A percentile compares a stretch with the other conserved stretches of the same genome.
phyloP scores from a whole-genome alignment of 1,139 yeast genomes.

The Blastobotrys capitulatus region DNA sequence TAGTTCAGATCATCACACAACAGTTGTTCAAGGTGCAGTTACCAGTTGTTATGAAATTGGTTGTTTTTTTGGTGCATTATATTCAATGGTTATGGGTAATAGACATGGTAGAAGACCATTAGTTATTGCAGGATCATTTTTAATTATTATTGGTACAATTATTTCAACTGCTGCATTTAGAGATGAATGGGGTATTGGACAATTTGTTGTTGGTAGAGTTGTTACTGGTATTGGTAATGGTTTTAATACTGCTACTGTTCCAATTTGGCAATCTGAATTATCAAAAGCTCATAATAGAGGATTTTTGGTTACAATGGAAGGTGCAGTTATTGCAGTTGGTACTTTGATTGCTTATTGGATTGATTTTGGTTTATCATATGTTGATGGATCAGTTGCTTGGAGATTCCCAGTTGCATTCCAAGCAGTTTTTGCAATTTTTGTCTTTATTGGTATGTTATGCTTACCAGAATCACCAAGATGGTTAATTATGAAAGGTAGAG shows the following conservation, averaged over 20 bases:
- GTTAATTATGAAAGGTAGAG: slow-evolving; percentile 39
- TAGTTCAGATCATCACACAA: slow-evolving; percentile 19
- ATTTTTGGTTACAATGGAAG: slow-evolving; percentile 62
- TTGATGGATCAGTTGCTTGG: slow-evolving; percentile 48
- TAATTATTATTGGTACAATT: slow-evolving; percentile 54
- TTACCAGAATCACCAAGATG: slow-evolving; percentile 50
- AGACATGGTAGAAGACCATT: slow-evolving; percentile 32
- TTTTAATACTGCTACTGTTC: slow-evolving; percentile 72
- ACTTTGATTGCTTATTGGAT: slow-evolving; percentile 72
- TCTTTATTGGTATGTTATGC: slow-evolving; percentile 20
- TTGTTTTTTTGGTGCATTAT: slow-evolving; percentile 66
- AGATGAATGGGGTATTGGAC: slow-evolving; percentile 59
- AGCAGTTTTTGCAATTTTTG: slow-evolving; percentile 27
- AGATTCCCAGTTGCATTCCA: slow-evolving; percentile 39
- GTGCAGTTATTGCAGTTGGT: slow-evolving; percentile 68
- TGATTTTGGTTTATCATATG: slow-evolving; percentile 46
- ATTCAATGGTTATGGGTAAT: slow-evolving; percentile 47
- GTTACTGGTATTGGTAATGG: slow-evolving; percentile 78
- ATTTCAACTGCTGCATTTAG: slow-evolving; percentile 61
- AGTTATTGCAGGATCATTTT: slow-evolving; percentile 46
- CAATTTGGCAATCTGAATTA: slow-evolving; percentile 81
- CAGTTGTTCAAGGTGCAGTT: slow-evolving; percentile 54
- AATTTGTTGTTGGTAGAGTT: slow-evolving; percentile 70
- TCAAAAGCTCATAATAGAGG: slow-evolving; percentile 72
- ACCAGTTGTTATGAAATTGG: slow-evolving; percentile 75